A percentile compares a stretch with the other conserved stretches of the same genome.
phyloP scores from a whole-genome alignment of 2,329 filamentous ascomycete species.

The Colletotrichum ledebouriae region DNA sequence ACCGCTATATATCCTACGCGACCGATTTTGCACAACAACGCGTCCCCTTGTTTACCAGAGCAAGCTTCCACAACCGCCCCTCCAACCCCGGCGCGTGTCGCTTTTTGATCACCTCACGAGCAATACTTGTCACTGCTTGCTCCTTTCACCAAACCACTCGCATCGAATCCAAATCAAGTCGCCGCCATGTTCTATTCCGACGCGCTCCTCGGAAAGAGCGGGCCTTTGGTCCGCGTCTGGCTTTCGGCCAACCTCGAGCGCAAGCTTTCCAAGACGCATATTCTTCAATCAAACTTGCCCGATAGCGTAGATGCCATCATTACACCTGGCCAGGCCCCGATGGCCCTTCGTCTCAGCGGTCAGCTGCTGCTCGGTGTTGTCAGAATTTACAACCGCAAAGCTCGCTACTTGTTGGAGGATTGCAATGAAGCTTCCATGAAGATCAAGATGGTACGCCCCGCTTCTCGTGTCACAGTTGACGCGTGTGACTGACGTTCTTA shows the following conservation, averaged over 20 bases:
- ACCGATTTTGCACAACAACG: slow-evolving; percentile 43
- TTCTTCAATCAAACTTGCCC: slow-evolving; percentile 93
- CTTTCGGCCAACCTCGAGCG: slow-evolving; percentile 97
- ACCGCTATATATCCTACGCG: slow-evolving; percentile 41
- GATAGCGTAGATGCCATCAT: slow-evolving; percentile 97
- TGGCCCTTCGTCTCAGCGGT: slow-evolving; percentile 93
- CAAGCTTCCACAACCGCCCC: slow-evolving; percentile 31
- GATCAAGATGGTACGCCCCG: slow-evolving; percentile 88
- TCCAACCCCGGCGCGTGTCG: slow-evolving; percentile 41
- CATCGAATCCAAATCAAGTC: slow-evolving; percentile 27
- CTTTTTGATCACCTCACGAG: slow-evolving; percentile 30
- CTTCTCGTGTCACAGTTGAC: not conserved
- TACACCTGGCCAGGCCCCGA: slow-evolving; percentile 90
- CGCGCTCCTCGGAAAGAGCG: slow-evolving; percentile 94
- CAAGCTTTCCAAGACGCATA: slow-evolving; percentile 97
- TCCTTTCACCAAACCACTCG: slow-evolving; percentile 10
- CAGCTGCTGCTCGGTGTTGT: slow-evolving; percentile 96
- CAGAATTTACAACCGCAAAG: slow-evolving; percentile 97
- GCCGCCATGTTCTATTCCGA: slow-evolving; percentile 95
- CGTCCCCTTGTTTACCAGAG: slow-evolving; percentile 46
- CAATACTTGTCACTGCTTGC: slow-evolving; percentile 32
- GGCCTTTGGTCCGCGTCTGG: slow-evolving; percentile 97
- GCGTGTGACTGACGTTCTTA: slow-evolving; percentile 58
- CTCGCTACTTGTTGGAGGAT: slow-evolving; percentile 94
- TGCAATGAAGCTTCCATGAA: slow-evolving; percentile 98